Percentiles rank a stretch among this genome's conserved stretches.
Conservation (phyloP, 2,329 filamentous ascomycete species). For the Sarocladium strictum region DNA sequence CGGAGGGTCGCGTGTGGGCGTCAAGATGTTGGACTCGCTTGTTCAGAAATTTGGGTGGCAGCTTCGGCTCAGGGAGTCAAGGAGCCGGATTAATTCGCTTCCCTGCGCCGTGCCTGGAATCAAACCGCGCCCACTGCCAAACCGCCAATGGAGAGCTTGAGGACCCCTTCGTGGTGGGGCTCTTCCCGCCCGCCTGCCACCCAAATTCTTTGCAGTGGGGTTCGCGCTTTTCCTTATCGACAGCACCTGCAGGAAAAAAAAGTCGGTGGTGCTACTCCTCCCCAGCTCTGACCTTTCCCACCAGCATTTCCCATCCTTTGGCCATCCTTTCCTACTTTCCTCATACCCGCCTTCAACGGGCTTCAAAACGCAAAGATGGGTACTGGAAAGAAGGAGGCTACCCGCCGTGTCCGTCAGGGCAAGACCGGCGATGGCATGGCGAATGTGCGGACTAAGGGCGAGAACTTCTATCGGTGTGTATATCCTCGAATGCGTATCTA, state of each 20-base stretch:
- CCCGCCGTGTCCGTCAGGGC: conserved; percentile 76
- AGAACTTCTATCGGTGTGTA: conserved; percentile 88
- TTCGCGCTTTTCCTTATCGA: background rate
- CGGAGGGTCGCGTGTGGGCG: background rate
- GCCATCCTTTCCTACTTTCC: background rate
- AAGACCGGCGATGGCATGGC: conserved; percentile 80
- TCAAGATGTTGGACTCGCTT: background rate
- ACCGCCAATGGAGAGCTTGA: background rate
- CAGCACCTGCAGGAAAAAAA: conserved; percentile 9
- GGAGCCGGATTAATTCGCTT: conserved; percentile 8
- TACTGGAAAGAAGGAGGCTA: conserved; percentile 84
- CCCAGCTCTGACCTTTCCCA: conserved; percentile 12
- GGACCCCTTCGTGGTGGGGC: background rate
- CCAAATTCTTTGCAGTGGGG: conserved; percentile 8
- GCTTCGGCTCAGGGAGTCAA: background rate
- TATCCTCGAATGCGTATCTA: background rate
- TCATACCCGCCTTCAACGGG: background rate
- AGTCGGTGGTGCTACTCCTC: conserved; percentile 10
- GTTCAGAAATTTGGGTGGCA: conserved; percentile 2
- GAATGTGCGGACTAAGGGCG: conserved; percentile 90
- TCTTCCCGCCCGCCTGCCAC: background rate
- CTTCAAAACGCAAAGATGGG: conserved; percentile 53
- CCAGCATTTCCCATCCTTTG: background rate
- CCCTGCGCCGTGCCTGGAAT: background rate
- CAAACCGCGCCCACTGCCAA: background rate